phyloP scores from a whole-genome alignment of 2,329 filamentous ascomycete genomes.

The Zasmidium citrigriseum region DNA sequence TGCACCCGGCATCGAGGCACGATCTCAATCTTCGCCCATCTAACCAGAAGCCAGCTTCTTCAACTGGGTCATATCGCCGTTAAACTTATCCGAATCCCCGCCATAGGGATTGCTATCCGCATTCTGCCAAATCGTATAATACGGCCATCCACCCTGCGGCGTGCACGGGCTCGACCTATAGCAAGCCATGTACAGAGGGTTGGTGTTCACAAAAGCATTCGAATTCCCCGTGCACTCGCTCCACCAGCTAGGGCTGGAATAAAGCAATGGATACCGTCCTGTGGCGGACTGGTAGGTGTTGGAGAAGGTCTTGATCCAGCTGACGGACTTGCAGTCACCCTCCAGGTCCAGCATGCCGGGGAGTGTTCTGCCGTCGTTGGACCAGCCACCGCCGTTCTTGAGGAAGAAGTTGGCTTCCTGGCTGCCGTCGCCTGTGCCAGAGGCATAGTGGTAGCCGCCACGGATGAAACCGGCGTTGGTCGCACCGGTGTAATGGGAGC shows the following conservation, averaged over 20 bases:
- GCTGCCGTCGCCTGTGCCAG: constrained; percentile 47
- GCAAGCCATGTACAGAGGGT: constrained; percentile 15
- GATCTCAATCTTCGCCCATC: background rate
- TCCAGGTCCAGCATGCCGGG: constrained; percentile 61
- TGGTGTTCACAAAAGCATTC: constrained; percentile 44
- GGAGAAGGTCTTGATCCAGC: constrained; percentile 57
- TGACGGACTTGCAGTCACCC: constrained; percentile 48
- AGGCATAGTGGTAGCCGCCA: constrained; percentile 60
- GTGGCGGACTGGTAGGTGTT: constrained; percentile 51
- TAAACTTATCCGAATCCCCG: constrained; percentile 57
- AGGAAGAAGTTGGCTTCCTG: constrained; percentile 57
- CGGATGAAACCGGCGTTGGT: constrained; percentile 56
- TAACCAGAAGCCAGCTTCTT: constrained; percentile 37
- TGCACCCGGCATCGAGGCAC: background rate
- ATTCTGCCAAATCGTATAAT: constrained; percentile 59
- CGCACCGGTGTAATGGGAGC: constrained; percentile 51
- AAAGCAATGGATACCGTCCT: constrained; percentile 55
- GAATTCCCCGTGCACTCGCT: constrained; percentile 54
- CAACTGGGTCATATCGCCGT: constrained; percentile 43
- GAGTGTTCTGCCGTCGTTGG: constrained; percentile 54
- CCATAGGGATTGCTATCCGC: constrained; percentile 51
- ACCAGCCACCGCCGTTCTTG: constrained; percentile 57
- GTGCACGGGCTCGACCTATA: constrained; percentile 31
- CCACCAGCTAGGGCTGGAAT: constrained; percentile 58
- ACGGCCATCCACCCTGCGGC: constrained; percentile 50